phyloP scores from a whole-genome alignment of 2,329 filamentous ascomycete species.

The Colletotrichum sp. region DNA sequence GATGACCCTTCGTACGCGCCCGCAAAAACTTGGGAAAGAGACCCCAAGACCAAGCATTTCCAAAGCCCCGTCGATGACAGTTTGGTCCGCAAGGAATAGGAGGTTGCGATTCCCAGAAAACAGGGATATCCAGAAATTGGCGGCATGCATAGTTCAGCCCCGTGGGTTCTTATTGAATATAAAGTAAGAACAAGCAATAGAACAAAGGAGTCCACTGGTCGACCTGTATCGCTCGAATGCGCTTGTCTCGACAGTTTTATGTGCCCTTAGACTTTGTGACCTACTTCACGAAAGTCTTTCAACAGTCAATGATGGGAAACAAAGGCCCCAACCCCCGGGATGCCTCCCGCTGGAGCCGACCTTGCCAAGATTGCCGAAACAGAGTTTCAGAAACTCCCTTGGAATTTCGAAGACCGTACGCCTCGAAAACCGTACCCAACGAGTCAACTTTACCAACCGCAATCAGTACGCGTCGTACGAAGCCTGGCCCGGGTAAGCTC shows the following conservation, averaged over 20 bases:
- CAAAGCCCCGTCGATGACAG: constrained; percentile 60
- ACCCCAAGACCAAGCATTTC: constrained; percentile 51
- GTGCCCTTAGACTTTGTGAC: neutral
- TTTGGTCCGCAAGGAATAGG: constrained; percentile 35
- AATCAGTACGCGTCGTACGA: constrained; percentile 27
- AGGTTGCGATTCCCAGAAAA: no score
- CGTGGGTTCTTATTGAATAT: neutral
- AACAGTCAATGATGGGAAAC: neutral
- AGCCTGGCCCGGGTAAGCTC: constrained; percentile 41
- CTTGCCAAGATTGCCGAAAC: neutral
- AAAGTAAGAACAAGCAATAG: neutral
- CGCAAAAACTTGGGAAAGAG: constrained; percentile 78
- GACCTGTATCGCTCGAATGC: neutral
- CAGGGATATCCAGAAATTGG: neutral
- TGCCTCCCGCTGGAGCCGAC: neutral
- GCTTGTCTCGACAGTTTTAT: neutral
- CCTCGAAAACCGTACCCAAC: neutral
- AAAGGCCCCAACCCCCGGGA: neutral
- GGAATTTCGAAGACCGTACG: neutral
- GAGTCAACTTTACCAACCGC: neutral
- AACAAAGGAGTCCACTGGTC: neutral
- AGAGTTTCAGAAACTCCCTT: neutral
- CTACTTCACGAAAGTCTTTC: neutral
- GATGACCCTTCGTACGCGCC: constrained; percentile 78
- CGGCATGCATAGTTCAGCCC: neutral